Conservation (phyloP, 2,329 filamentous ascomycete genomes). For the Epichloe brachyelytri region DNA sequence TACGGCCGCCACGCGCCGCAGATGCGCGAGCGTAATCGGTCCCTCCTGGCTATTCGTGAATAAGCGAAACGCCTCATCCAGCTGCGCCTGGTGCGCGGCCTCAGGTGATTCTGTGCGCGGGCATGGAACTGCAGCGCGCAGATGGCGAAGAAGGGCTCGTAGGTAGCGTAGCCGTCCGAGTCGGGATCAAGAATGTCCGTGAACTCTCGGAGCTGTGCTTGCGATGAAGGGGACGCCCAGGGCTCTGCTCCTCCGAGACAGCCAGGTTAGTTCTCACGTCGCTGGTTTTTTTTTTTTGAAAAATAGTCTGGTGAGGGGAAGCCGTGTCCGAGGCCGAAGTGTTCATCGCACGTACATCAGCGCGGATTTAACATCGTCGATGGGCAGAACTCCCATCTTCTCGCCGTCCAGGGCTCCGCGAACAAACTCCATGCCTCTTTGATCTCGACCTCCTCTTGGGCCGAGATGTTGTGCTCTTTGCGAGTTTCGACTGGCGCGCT, state of each 20-base stretch:
- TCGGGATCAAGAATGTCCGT: slow-evolving; percentile 74
- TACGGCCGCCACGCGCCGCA: slow-evolving; percentile 66
- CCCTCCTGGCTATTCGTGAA: slow-evolving; percentile 49
- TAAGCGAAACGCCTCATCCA: slow-evolving; percentile 68
- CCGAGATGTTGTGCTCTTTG: slow-evolving; percentile 82
- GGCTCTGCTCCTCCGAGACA: slow-evolving; percentile 41
- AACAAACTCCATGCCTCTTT: slow-evolving; percentile 83
- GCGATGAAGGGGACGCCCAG: slow-evolving; percentile 58
- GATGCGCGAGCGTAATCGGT: slow-evolving; percentile 67
- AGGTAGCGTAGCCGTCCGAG: slow-evolving; percentile 62
- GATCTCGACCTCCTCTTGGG: slow-evolving; percentile 79
- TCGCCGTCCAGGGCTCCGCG: slow-evolving; percentile 57
- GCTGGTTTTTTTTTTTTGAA: no score
- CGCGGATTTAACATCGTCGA: slow-evolving; percentile 55
- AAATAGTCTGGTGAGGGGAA: background rate
- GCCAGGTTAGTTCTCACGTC: background rate
- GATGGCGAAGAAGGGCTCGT: slow-evolving; percentile 73
- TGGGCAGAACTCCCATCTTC: slow-evolving; percentile 57
- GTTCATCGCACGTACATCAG: slow-evolving; percentile 49
- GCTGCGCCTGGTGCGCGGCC: slow-evolving; percentile 48
- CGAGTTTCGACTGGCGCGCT: slow-evolving; percentile 68
- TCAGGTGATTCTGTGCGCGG: slow-evolving; percentile 36
- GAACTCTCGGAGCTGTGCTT: slow-evolving; percentile 62
- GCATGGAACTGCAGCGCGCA: slow-evolving; percentile 74
- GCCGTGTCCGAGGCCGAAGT: no score